These are phyloP conservation scores for Ogataea hybrid DNA, from an alignment of 1,139 yeast species.

Conservation along the genomic window DNA sequence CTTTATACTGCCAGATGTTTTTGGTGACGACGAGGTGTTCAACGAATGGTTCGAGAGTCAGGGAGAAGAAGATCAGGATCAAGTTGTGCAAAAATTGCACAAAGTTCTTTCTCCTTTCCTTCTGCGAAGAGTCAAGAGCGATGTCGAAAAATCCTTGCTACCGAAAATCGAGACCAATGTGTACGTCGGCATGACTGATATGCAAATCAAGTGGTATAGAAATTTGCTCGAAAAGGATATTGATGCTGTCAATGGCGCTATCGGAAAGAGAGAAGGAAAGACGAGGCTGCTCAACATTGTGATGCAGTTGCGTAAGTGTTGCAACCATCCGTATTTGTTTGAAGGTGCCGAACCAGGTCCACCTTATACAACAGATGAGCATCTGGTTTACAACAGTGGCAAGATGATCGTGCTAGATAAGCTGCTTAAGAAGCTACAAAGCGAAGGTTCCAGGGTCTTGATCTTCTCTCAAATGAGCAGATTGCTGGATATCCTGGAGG, in stretches of 20 bases:
- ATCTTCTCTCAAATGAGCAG: constrained; percentile 96
- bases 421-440: constrained; percentile 65
- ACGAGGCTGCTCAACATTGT: constrained; percentile 88
- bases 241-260: constrained; percentile 93
- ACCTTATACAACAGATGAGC: constrained; percentile 96
- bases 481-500: constrained; percentile 86
- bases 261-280: constrained; percentile 86
- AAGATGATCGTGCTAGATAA: constrained; percentile 89
- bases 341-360: constrained; percentile 99
- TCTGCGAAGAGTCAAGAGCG: constrained; percentile 84
- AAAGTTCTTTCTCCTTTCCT: constrained; percentile 84
- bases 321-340: constrained; percentile 94
- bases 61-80: constrained; percentile 63
- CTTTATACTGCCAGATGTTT: constrained; percentile 89
- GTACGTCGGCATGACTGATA: constrained; percentile 90
- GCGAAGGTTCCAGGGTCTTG: constrained; percentile 83
- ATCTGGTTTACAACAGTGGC: constrained; percentile 81
- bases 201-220: constrained; percentile 93
- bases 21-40: constrained; percentile 84
- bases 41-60: constrained; percentile 78
- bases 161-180: constrained; percentile 90
- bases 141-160: constrained; percentile 84
- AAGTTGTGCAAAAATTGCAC: constrained; percentile 80
- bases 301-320: constrained; percentile 95
- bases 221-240: constrained; percentile 87